phyloP scores from a whole-genome alignment of 495 filamentous ascomycete genomes.

The Hypoxylon trugodes region DNA sequence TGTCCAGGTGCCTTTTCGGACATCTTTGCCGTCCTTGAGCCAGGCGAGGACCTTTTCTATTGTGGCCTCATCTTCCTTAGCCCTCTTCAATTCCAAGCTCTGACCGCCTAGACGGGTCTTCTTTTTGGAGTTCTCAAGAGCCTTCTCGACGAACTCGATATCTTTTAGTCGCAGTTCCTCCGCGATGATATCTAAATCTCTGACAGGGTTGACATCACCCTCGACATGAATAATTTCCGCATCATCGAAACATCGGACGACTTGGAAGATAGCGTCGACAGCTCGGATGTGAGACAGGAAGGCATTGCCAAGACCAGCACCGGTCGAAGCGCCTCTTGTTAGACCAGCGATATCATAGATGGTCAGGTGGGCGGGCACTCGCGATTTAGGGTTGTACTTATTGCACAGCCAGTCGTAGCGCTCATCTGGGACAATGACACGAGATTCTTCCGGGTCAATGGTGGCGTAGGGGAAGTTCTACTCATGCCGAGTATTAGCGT shows the following conservation, averaged over 20 bases:
- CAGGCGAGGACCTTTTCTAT: constrained; percentile 85
- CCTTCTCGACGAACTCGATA: constrained; percentile 98
- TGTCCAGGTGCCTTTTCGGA: constrained; percentile 86
- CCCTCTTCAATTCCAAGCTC: constrained; percentile 96
- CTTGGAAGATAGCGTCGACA: constrained; percentile 99
- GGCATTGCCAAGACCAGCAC: constrained; percentile 95
- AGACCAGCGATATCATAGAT: constrained; percentile 99
- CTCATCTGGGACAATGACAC: constrained; percentile 96
- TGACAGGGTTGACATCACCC: constrained; percentile 93
- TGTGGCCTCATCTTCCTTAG: constrained; percentile 92
- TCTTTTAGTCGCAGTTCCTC: constrained; percentile 98
- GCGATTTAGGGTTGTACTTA: constrained; percentile 96
- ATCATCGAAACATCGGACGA: constrained; percentile 98
- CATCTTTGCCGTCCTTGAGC: constrained; percentile 88
- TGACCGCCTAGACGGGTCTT: constrained; percentile 94
- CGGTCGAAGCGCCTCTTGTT: constrained; percentile 94
- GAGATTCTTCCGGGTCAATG: constrained; percentile 98
- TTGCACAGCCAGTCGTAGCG: constrained; percentile 95
- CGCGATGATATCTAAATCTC: constrained; percentile 95
- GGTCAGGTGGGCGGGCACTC: constrained; percentile 95
- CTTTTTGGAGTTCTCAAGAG: constrained; percentile 87
- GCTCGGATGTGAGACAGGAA: constrained; percentile 99
- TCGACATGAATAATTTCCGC: constrained; percentile 99
- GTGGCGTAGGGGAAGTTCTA: constrained; percentile 99
- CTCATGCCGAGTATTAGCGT: constrained; percentile 21